These are phyloP conservation scores for Teratosphaeriaceae sp. DNA, from an alignment of 2,329 filamentous ascomycete species.

Conservation along the genomic window DNA sequence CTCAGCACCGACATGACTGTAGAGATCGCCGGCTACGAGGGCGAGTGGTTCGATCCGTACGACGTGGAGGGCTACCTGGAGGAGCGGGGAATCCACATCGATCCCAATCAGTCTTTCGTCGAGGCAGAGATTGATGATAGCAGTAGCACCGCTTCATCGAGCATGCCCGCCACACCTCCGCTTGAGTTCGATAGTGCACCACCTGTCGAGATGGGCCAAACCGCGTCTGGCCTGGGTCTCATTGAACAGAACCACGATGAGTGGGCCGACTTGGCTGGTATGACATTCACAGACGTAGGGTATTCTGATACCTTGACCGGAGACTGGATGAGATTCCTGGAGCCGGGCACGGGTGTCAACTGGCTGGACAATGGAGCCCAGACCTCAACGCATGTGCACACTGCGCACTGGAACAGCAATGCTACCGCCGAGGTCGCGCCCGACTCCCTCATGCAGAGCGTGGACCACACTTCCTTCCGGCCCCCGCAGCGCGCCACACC, in stretches of 20 bases:
- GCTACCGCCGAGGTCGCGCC: constrained; percentile 1
- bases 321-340: constrained; percentile 24
- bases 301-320: constrained; percentile 18
- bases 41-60: constrained; percentile 69
- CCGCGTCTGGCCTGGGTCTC: no score
- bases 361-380: background rate
- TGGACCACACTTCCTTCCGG: background rate
- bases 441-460: background rate
- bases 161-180: background rate
- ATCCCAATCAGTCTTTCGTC: constrained; percentile 54
- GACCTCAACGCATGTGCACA: background rate
- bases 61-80: constrained; percentile 71
- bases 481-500: background rate
- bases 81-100: constrained; percentile 56
- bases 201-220: no score
- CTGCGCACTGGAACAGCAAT: background rate
- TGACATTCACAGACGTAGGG: constrained; percentile 14
- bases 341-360: constrained; percentile 13
- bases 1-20: constrained; percentile 34
- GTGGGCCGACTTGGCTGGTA: constrained; percentile 7
- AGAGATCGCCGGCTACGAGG: constrained; percentile 57
- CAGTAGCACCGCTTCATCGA: background rate
- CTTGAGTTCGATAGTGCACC: no score
- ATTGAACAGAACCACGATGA: constrained; percentile 1
- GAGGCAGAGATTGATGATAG: constrained; percentile 46